Percentiles rank a stretch among this genome's conserved stretches.
These are phyloP conservation scores for Wickerhamomyces silvicola DNA, from an alignment of 805 yeast species.

Conservation along the genomic window DNA sequence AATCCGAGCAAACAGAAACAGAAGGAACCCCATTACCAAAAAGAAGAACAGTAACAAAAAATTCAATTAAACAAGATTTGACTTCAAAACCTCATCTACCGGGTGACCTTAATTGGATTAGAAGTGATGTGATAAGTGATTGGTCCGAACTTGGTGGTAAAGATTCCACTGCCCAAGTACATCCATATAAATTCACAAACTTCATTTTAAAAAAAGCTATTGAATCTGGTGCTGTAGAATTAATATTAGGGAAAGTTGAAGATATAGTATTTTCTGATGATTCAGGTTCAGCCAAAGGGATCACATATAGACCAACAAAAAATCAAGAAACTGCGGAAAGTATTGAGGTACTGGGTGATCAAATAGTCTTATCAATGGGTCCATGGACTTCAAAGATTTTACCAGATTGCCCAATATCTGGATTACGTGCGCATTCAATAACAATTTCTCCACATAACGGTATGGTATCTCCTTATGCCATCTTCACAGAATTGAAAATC, in stretches of 20 bases:
- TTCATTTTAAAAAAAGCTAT: conserved; percentile 73
- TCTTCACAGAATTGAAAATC: conserved; percentile 85
- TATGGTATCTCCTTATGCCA: conserved; percentile 85
- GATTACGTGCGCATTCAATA: conserved; percentile 91
- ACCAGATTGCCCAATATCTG: conserved; percentile 92
- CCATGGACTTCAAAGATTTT: conserved; percentile 94
- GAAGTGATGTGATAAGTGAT: conserved; percentile 51
- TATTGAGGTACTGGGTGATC: conserved; percentile 56
- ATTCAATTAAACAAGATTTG: conserved; percentile 23
- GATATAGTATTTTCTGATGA: conserved; percentile 57
- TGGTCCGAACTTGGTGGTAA: conserved; percentile 81
- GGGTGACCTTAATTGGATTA: conserved; percentile 69
- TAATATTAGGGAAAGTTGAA: conserved; percentile 78
- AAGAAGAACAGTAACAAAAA: conserved; percentile 32
- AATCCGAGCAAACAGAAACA: conserved; percentile 9
- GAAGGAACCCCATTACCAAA: conserved; percentile 18
- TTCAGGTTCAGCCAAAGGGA: conserved; percentile 65
- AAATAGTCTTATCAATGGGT: conserved; percentile 82
- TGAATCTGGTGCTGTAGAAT: conserved; percentile 75
- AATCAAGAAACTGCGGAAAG: conserved; percentile 23
- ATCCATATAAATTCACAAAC: conserved; percentile 91
- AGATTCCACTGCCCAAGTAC: conserved; percentile 93
- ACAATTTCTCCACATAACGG: conserved; percentile 76
- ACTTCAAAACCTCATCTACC: conserved; percentile 38
- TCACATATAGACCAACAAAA: conserved; percentile 45